A percentile compares a stretch with the other conserved stretches of the same genome.
Conservation (phyloP, 2,329 filamentous ascomycete species). For the Ascochyta viciae-villosae region DNA sequence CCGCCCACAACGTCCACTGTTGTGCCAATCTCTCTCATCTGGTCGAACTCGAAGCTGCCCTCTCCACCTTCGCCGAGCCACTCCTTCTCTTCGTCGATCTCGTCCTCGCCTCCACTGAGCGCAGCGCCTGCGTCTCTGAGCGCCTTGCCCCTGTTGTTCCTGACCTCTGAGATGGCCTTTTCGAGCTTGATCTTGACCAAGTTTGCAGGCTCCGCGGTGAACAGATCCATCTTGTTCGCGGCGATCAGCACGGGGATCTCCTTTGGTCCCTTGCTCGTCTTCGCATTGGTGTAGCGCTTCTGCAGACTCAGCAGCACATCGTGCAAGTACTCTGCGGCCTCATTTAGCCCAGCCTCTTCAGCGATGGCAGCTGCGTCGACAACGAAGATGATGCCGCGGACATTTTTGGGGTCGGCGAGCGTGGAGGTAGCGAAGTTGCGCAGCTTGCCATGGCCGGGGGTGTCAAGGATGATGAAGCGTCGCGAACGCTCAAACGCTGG, state of each 20-base stretch:
- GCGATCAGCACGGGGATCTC: slow-evolving; percentile 80
- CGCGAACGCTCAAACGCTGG: slow-evolving; percentile 62
- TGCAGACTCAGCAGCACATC: slow-evolving; percentile 86
- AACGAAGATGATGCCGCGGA: slow-evolving; percentile 82
- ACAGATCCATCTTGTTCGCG: slow-evolving; percentile 95
- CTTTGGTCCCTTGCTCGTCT: slow-evolving; percentile 63
- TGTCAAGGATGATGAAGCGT: slow-evolving; percentile 82
- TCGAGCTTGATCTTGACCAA: slow-evolving; percentile 80
- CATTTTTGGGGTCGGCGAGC: slow-evolving; percentile 55
- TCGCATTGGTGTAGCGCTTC: slow-evolving; percentile 67
- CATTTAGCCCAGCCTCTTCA: slow-evolving; percentile 62
- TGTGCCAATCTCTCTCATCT: slow-evolving; percentile 84
- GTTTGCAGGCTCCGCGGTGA: slow-evolving; percentile 83
- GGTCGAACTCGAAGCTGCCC: slow-evolving; percentile 77
- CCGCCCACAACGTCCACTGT: slow-evolving; percentile 80
- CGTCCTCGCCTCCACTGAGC: slow-evolving; percentile 60
- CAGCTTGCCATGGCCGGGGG: slow-evolving; percentile 94
- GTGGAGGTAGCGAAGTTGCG: slow-evolving; percentile 70
- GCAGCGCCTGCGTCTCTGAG: slow-evolving; percentile 82
- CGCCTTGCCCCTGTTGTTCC: slow-evolving; percentile 76
- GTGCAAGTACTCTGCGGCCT: slow-evolving; percentile 85
- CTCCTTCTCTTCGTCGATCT: slow-evolving; percentile 71
- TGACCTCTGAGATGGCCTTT: slow-evolving; percentile 79
- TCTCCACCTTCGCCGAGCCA: slow-evolving; percentile 85
- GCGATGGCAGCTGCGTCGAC: slow-evolving; percentile 75